Base-by-base conservation (phyloP, 345 rosid species). In the Lagerstroemia speciosa region DNA sequence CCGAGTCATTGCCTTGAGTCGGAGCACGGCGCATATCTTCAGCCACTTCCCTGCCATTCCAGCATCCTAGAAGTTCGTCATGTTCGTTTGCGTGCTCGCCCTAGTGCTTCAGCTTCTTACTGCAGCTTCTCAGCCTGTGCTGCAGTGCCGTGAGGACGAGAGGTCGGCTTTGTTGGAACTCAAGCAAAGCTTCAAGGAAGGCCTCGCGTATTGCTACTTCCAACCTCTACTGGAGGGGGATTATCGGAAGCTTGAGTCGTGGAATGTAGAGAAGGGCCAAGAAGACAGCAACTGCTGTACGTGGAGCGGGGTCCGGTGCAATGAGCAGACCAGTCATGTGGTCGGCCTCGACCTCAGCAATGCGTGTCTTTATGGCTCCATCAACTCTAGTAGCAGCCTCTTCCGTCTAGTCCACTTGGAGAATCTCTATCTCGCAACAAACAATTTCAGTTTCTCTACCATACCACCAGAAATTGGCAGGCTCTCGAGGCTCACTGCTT, bases 311-410 rank as follows among this genome's bases (percentile, higher is more conserved):
- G 55, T 48, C 55, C 55, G 20, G 6, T 19, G 55, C 16, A 16
- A 48, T 7, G n/a, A 5, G 24, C n/a, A 16, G 6, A 48, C 24
- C 24, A 24, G 55, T 16, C 55, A 48, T 20, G 55, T 48, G 55
- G 20, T 48, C 55, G 55, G 55, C 3, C 55, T 48, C 55, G 55
- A 48, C n/a, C 58, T 24, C 9, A 22, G 19, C 16, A 43, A 43
- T 3, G 48, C 48, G 4, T 43, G 48, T 16, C 58, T 67, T 17
- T 48, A 32, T 15, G 63, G 70, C 5, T 67, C 70, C 70, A 67
- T 67, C 70, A 53, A 67, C 70, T 50, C 70, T 6, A 50, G n/a
- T 26, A 67, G 61, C 30, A 50, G 43, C 70, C 22, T 67, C 62
- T 48, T 52, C 29, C 30, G n/a, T 32, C 70, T 67, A 4, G 43